Conservation (phyloP, 2,329 filamentous ascomycete genomes). For the Colletotrichum liriopes region DNA sequence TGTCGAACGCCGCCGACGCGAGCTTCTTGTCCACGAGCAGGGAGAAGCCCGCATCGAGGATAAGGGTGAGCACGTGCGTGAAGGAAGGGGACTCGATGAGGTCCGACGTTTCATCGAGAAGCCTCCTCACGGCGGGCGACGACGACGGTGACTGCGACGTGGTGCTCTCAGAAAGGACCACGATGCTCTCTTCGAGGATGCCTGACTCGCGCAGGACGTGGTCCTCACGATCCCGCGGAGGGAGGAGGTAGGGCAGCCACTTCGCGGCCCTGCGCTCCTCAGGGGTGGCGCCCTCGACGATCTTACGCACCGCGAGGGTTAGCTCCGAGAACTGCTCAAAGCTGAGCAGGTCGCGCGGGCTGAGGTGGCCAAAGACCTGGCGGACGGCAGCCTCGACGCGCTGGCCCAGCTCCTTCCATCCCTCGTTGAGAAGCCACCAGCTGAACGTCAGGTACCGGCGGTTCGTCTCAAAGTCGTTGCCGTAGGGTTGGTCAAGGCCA, state of each 20-base stretch:
- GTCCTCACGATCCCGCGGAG: slow-evolving; percentile 83
- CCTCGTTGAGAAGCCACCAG: slow-evolving; percentile 96
- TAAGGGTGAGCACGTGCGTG: slow-evolving; percentile 84
- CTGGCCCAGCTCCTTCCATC: slow-evolving; percentile 86
- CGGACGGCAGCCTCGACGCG: slow-evolving; percentile 89
- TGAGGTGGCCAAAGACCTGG: slow-evolving; percentile 90
- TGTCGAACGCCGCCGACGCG: slow-evolving; percentile 83
- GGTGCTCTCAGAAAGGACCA: slow-evolving; percentile 51
- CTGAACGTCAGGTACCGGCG: slow-evolving; percentile 95
- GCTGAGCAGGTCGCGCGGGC: slow-evolving; percentile 89
- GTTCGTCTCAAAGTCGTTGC: slow-evolving; percentile 97
- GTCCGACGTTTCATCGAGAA: slow-evolving; percentile 96
- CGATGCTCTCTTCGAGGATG: slow-evolving; percentile 72
- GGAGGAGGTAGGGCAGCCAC: slow-evolving; percentile 90
- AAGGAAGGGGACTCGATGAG: slow-evolving; percentile 95
- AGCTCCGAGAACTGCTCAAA: slow-evolving; percentile 86
- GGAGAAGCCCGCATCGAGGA: slow-evolving; percentile 91
- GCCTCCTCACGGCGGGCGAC: slow-evolving; percentile 78
- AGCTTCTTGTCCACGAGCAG: slow-evolving; percentile 88
- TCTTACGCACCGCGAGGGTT: slow-evolving; percentile 86
- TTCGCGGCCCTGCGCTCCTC: slow-evolving; percentile 63
- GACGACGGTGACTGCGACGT: slow-evolving; percentile 60
- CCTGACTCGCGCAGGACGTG: slow-evolving; percentile 90
- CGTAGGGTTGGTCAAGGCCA: slow-evolving; percentile 84
- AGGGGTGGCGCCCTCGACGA: slow-evolving; percentile 78